A percentile compares a stretch with the other conserved stretches of the same genome.
Evolutionary conservation across 345 rosid species (phyloP).

Genomic region (Moringa oleifera): DNA sequence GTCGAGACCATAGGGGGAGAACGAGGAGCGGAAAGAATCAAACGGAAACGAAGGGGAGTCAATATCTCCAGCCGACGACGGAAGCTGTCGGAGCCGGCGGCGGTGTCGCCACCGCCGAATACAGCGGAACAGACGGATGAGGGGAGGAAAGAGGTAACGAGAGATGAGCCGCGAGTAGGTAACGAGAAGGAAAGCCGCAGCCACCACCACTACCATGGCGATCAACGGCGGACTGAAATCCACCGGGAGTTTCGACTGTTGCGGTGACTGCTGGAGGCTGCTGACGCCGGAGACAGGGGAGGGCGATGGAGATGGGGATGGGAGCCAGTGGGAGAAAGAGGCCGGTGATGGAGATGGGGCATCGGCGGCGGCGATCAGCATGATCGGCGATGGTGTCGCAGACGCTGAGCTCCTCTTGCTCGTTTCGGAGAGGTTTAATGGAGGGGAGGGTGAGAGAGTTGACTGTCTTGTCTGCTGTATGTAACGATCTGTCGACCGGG

Average conservation of each 20-base stretch:
- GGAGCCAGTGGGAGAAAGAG: slow-evolving; percentile 2
- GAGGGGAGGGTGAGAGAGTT: slow-evolving; percentile 1
- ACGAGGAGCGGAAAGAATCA: slow-evolving; percentile 42
- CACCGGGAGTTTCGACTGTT: slow-evolving; percentile 37
- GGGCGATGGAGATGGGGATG: slow-evolving; percentile 21
- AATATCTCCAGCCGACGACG: slow-evolving; percentile 47
- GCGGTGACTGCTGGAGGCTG: slow-evolving; percentile 6
- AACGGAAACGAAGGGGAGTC: slow-evolving; percentile 61
- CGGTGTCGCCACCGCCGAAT: slow-evolving; percentile 44
- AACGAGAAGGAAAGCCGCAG: slow-evolving; percentile 66
- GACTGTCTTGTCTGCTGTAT: slow-evolving; percentile 12
- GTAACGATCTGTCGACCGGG: slow-evolving; percentile 15
- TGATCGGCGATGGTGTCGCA: slow-evolving; percentile 12
- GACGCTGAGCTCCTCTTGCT: neutral
- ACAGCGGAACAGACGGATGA: slow-evolving; percentile 43
- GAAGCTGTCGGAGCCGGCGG: slow-evolving; percentile 31
- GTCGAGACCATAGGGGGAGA: slow-evolving; percentile 78
- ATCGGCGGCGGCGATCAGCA: neutral
- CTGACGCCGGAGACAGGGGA: slow-evolving; percentile 9
- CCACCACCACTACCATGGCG: slow-evolving; percentile 84
- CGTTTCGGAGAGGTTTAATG: slow-evolving; percentile 19
- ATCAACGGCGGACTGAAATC: slow-evolving; percentile 90
- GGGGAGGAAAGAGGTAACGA: slow-evolving; percentile 44
- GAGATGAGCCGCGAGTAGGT: slow-evolving; percentile 82
- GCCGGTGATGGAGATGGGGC: slow-evolving; percentile 10